These are phyloP conservation scores for Chaetomium sp. DNA, from an alignment of 2,329 filamentous ascomycete species.

Conservation along the genomic window DNA sequence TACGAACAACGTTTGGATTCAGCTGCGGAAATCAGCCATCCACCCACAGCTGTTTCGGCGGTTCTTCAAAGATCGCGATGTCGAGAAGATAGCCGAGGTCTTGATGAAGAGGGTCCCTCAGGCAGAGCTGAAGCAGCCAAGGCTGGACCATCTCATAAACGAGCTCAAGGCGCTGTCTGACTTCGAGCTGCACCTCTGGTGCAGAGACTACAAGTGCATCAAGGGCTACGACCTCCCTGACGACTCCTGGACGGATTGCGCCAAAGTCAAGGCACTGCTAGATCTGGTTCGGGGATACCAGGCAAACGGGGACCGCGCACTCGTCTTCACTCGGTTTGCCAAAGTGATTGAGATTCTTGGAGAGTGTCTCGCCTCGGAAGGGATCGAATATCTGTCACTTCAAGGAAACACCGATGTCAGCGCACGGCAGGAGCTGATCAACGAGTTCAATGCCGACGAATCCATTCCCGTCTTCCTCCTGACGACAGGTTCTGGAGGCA, in stretches of 20 bases:
- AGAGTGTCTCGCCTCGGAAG: conserved; percentile 72
- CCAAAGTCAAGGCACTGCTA: conserved; percentile 82
- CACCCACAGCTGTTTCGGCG: conserved; percentile 87
- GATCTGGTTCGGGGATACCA: conserved; percentile 74
- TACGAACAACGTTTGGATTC: conserved; percentile 78
- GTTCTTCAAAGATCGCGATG: conserved; percentile 72
- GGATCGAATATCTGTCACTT: conserved; percentile 79
- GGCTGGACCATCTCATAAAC: conserved; percentile 55
- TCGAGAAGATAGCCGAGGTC: conserved; percentile 76
- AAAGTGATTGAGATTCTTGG: conserved; percentile 89
- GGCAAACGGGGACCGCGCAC: conserved; percentile 77
- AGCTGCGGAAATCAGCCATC: conserved; percentile 87
- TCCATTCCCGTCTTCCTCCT: conserved; percentile 88
- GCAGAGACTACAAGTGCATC: conserved; percentile 60
- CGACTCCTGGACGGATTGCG: conserved; percentile 62
- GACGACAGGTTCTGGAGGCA: conserved; percentile 92
- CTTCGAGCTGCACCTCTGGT: conserved; percentile 68
- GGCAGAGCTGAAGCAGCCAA: conserved; percentile 55
- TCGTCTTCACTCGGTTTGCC: conserved; percentile 94
- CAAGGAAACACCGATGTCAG: conserved; percentile 82
- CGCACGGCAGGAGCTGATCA: conserved; percentile 83
- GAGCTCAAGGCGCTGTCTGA: conserved; percentile 63
- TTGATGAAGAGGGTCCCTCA: conserved; percentile 70
- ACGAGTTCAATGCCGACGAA: conserved; percentile 76
- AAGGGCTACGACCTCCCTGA: conserved; percentile 56